phyloP scores from a whole-genome alignment of 1,284 basidiomycete species.

The Mixia osmundae region DNA sequence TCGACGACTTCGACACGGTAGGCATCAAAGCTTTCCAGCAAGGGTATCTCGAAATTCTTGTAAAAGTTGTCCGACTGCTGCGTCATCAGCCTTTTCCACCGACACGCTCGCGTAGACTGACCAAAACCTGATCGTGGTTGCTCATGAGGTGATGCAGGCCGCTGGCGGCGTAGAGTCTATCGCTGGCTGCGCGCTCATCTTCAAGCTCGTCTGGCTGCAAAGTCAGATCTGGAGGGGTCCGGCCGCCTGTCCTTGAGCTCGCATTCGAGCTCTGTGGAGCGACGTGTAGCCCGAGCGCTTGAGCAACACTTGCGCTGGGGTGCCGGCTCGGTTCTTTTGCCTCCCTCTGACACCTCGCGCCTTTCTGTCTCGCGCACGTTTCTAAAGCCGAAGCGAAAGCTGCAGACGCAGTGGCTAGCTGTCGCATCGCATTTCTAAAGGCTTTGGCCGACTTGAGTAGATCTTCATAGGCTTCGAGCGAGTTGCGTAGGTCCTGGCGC shows the following conservation, averaged over 20 bases:
- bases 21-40: conserved; percentile 6
- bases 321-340: neutral
- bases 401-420: conserved; percentile 63
- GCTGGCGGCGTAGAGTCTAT: conserved; percentile 37
- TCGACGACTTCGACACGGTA: conserved; percentile 12
- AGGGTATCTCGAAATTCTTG: conserved; percentile 45
- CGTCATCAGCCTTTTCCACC: conserved; percentile 7
- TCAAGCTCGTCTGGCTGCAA: too few relatives aligned
- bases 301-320: neutral
- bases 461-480: conserved; percentile 6
- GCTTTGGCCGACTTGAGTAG: conserved; percentile 42
- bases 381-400: conserved; percentile 68
- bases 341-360: conserved; percentile 4
- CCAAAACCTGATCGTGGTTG: conserved; percentile 77
- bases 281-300: too few relatives aligned
- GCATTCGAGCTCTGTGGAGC: too few relatives aligned
- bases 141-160: conserved; percentile 77
- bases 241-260: too few relatives aligned
- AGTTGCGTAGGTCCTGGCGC: conserved; percentile 2
- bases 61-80: conserved; percentile 56
- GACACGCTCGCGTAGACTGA: conserved; percentile 22
- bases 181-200: conserved; percentile 4
- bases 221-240: too few relatives aligned
- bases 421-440: conserved; percentile 59
- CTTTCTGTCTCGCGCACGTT: conserved; percentile 38